Evolutionary conservation across 768 basidiomycete species (phyloP).

Genomic region (Vishniacozyma victoriae): DNA sequence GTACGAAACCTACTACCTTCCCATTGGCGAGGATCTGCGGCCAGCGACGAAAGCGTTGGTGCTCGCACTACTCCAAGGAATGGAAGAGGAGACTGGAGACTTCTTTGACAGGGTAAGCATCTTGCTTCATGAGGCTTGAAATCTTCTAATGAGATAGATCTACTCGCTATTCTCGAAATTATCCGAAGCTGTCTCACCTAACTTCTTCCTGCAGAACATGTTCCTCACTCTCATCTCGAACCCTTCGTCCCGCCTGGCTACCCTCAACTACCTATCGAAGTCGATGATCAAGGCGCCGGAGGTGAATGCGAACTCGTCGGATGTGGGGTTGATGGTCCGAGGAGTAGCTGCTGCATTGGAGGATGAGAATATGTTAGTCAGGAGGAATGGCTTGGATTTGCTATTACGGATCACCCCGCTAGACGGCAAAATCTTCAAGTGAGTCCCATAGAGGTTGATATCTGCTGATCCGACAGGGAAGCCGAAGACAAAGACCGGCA

Average conservation of each 20-base stretch:
- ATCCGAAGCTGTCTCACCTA: slow-evolving; percentile 72
- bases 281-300: slow-evolving; percentile 48
- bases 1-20: slow-evolving; percentile 88
- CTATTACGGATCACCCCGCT: slow-evolving; percentile 47
- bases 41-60: slow-evolving; percentile 93
- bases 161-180: slow-evolving; percentile 71
- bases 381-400: slow-evolving; percentile 77
- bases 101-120: slow-evolving; percentile 64
- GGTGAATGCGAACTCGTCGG: slow-evolving; percentile 55
- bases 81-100: slow-evolving; percentile 96
- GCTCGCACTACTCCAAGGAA: slow-evolving; percentile 82
- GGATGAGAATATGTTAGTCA: slow-evolving; percentile 86
- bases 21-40: slow-evolving; percentile 70
- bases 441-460: slow-evolving; percentile 1
- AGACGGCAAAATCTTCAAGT: slow-evolving; percentile 17
- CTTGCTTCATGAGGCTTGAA: too few species aligned
- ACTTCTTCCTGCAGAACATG: slow-evolving; percentile 92
- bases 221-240: slow-evolving; percentile 91
- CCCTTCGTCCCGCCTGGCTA: slow-evolving; percentile 73
- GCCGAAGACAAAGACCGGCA: slow-evolving; percentile 65
- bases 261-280: slow-evolving; percentile 78
- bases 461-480: slow-evolving; percentile 6
- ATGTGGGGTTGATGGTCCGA: slow-evolving; percentile 84
- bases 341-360: slow-evolving; percentile 86
- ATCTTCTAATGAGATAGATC: slow-evolving; percentile 54